Base-by-base conservation (phyloP, 129 eudicot species). In the Daucus carota region DNA sequence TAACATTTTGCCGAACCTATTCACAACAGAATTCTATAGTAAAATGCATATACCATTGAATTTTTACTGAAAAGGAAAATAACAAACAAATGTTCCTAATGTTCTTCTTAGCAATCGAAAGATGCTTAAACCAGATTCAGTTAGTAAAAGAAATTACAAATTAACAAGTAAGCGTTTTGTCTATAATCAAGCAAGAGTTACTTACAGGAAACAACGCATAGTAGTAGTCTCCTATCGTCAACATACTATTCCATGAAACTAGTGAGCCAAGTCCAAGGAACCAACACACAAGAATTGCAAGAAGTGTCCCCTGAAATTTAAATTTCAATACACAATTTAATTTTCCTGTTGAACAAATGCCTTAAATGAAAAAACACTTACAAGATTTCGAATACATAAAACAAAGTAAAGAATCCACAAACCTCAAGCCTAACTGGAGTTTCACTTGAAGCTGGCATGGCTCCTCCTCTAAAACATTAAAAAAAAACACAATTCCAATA, bases 231-330 rank as follows among this genome's bases (percentile, higher is more conserved):
- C 84, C 81, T 15, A 93, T 87, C 1, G 96, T 90, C 40, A 88
- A 83, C 89, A 87, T 90, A 63, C 92, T 88, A 69, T 90, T 90
- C 98, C 98, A 93, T 60, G 97, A 77, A 5, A 93, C 82, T 18
- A 93, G 85, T 24, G 92, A 80, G 33, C 98, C 97, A 11, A 93
- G 33, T 79, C 98, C 98, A 68, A 93, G 95, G 74, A 90, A 43
- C 85, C 83, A 93, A 70, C 98, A 93, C 17, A 88, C 89, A 1
- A 84, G 76, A 59, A 81, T 72, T 59, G 95, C 97, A 40, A 7
- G 17, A 60, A 22, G 52, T 38, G 81, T 93, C 60, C 98, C 98
- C 97, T 89, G 84, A 70, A 81, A 80, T 70, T 70, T 38, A 8
- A 31, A 67, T 32, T 75, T 2, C 26, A 65, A 65, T n/a, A 9